Percentiles rank a stretch among this genome's conserved stretches.
Evolutionary conservation across 2,329 filamentous ascomycete genomes (phyloP).

Genomic region (Celoporthe dispersa): DNA sequence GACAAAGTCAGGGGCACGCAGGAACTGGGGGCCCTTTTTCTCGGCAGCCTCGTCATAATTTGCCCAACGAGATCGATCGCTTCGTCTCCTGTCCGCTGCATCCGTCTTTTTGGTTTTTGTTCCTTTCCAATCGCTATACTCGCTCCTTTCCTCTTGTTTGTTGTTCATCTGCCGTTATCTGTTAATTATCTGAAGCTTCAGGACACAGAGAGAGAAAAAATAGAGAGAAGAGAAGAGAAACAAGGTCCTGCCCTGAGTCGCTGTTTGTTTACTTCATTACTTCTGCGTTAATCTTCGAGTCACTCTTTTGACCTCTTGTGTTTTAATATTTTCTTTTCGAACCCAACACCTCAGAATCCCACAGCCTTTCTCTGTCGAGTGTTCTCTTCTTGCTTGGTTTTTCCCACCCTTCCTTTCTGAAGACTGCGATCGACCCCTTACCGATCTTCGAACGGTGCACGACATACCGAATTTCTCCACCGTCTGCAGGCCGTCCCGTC

Average conservation of each 20-base stretch:
- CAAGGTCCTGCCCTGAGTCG: background rate
- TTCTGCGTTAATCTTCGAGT: conserved; percentile 1
- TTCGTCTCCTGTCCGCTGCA: conserved; percentile 4
- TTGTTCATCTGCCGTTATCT: background rate
- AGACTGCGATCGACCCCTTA: conserved; percentile 5
- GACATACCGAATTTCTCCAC: conserved; percentile 8
- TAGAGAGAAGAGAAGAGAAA: background rate
- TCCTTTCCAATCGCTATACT: background rate
- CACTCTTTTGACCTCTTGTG: background rate
- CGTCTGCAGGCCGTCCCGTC: conserved; percentile 1
- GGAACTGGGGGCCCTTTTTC: conserved; percentile 5
- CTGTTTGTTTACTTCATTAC: background rate
- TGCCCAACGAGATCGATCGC: conserved; percentile 1
- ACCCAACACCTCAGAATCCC: background rate
- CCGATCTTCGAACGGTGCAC: conserved; percentile 7
- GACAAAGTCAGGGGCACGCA: conserved; percentile 16
- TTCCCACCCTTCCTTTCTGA: no score
- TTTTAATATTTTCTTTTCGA: background rate
- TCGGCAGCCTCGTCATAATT: conserved; percentile 19
- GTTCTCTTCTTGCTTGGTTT: conserved; percentile 3
- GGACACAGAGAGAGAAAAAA: background rate
- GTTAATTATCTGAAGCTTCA: background rate
- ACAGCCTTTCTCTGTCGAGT: background rate
- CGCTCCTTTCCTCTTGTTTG: conserved; percentile 3
- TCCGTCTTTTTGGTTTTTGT: background rate